Conservation (phyloP, 768 basidiomycete species). For the Hirschioporus abietinus region DNA sequence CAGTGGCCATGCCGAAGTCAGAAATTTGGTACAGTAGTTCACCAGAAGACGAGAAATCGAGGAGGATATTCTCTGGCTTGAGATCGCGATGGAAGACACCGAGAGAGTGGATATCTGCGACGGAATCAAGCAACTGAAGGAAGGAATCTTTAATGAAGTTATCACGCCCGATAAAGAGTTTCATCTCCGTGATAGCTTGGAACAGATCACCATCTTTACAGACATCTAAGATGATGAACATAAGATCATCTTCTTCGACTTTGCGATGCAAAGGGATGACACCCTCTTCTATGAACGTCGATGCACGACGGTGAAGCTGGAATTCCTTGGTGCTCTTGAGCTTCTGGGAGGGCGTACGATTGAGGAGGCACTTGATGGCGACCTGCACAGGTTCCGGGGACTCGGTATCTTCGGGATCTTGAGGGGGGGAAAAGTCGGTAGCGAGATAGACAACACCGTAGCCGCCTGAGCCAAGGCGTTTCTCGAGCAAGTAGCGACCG, state of each 20-base stretch:
- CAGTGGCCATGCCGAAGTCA: constrained; percentile 61
- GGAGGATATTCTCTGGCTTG: constrained; percentile 78
- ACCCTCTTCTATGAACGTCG: constrained; percentile 44
- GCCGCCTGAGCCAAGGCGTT: constrained; percentile 65
- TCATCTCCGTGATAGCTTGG: constrained; percentile 55
- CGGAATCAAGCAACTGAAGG: constrained; percentile 75
- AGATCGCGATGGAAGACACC: constrained; percentile 82
- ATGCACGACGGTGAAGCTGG: constrained; percentile 43
- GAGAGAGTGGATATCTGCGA: constrained; percentile 64
- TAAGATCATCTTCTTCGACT: constrained; percentile 51
- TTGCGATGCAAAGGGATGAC: constrained; percentile 66
- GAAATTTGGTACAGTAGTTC: constrained; percentile 35
- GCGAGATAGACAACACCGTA: constrained; percentile 78
- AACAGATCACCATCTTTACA: constrained; percentile 65
- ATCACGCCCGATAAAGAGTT: constrained; percentile 51
- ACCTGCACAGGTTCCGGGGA: constrained; percentile 2
- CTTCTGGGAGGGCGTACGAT: constrained; percentile 47
- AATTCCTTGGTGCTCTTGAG: constrained; percentile 52
- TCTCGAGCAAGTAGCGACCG: constrained; percentile 55
- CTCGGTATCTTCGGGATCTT: constrained; percentile 37
- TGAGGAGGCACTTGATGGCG: constrained; percentile 72
- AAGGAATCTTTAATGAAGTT: constrained; percentile 61
- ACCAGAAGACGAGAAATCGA: constrained; percentile 31
- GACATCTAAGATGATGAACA: constrained; percentile 65
- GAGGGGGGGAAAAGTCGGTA: constrained; percentile 40